These are phyloP conservation scores for Rosa lucieae DNA, from an alignment of 306 rosid genomes.

Conservation along the genomic window DNA sequence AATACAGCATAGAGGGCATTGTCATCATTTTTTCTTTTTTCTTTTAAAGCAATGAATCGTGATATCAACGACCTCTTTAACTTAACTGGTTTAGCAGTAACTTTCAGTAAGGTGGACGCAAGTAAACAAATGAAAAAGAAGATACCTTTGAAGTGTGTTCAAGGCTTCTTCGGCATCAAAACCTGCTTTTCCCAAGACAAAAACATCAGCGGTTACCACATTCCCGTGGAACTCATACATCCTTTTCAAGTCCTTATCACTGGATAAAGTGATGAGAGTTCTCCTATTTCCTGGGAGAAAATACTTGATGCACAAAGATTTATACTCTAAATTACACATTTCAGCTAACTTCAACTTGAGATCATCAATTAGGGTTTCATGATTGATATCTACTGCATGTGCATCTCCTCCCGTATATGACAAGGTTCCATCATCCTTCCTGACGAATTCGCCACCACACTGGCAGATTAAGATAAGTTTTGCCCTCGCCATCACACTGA, in stretches of 20 bases:
- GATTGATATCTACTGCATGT: slow-evolving; percentile 50
- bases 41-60: not conserved
- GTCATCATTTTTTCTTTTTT: slow-evolving; percentile 16
- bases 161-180: slow-evolving; percentile 29
- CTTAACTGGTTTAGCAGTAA: slow-evolving; percentile 7
- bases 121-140: slow-evolving; percentile 2
- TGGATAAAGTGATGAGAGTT: slow-evolving; percentile 47
- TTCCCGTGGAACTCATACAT: slow-evolving; percentile 51
- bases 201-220: slow-evolving; percentile 53
- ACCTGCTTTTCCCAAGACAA: slow-evolving; percentile 40
- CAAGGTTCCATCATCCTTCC: slow-evolving; percentile 52
- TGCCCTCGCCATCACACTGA: slow-evolving; percentile 41
- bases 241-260: slow-evolving; percentile 51
- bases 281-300: slow-evolving; percentile 52
- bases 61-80: not conserved
- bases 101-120: not conserved
- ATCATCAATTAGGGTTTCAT: slow-evolving; percentile 43
- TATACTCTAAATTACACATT: slow-evolving; percentile 37
- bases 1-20: not conserved
- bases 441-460: slow-evolving; percentile 39
- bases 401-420: slow-evolving; percentile 58
- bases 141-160: slow-evolving; percentile 35
- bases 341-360: slow-evolving; percentile 51
- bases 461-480: slow-evolving; percentile 64
- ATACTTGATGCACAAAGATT: slow-evolving; percentile 48